Base-by-base conservation (phyloP, 176 grass and related monocot species). In the Neostapfia colusana region DNA sequence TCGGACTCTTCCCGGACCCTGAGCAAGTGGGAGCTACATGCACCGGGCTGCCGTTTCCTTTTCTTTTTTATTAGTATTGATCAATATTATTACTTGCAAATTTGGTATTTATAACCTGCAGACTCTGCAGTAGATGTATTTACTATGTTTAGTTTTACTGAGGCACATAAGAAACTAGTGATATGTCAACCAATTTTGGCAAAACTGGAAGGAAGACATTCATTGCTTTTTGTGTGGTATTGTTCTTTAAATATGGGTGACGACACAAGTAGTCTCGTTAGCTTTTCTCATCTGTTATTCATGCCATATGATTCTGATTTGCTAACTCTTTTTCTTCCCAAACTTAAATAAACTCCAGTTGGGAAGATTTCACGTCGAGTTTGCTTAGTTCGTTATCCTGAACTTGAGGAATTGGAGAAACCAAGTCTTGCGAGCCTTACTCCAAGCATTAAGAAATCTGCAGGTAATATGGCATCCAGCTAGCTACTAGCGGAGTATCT, bases 291-390 rank as follows among this genome's bases (percentile, higher is more conserved):
- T 65, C 1, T 65, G 25, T 13, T 55, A 61, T 61, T 49, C 54
- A 13, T 34, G 45, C 46, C 6, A 0, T 58, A 58, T 58, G 23
- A 58, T 13, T 13, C 26, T 3, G 7, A 23, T 58, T 26, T 58
- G 21, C 23, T 26, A 58, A 58, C 21, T 58, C 23, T 58, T 59
- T 24, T 54, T 34, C 73, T 60, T 43, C 20, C 14, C 75, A 84
- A 63, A 74, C 38, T 31, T 63, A 78, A 80, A 73, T 68, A 73
- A 31, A 63, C 26, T 89, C 39, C 68, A 97, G 89, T 88, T 65
- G 93, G 89, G 41, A 97, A 90, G 85, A 90, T 97, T 81, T 71
- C 87, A 48, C 83, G 85, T 31, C 73, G 79, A 48, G 89, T 92
- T 42, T 79, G 51, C 58, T 90, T 97, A 27, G 93, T 97, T 73